Evolutionary conservation across 148 eudicot species (phyloP).

Genomic region (Chenopodium berlandieri): DNA sequence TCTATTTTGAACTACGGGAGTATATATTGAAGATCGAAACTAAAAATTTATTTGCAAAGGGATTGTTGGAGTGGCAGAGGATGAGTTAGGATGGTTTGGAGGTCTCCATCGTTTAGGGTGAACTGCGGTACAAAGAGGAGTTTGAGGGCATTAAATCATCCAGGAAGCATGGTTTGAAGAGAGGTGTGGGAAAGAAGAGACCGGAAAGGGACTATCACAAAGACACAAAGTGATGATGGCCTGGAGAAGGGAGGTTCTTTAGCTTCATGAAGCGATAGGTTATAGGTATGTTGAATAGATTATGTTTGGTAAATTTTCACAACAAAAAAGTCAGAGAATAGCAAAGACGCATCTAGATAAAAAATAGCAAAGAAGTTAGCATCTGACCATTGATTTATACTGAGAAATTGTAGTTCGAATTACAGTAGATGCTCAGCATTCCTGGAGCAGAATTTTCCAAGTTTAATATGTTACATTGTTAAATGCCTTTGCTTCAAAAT

Average conservation of each 20-base stretch:
- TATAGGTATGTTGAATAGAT: background rate
- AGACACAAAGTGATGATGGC: background rate
- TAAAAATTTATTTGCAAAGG: no score
- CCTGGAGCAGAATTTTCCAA: background rate
- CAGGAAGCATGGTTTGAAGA: background rate
- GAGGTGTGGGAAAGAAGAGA: background rate
- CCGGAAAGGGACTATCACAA: background rate
- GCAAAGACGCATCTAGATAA: background rate
- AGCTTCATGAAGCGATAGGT: background rate
- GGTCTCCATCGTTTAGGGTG: no score
- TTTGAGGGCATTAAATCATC: no score
- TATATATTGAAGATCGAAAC: no score
- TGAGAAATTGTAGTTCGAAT: background rate
- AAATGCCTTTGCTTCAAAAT: no score
- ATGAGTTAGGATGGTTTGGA: no score
- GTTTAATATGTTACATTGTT: no score
- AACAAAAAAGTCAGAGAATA: background rate
- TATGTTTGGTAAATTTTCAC: background rate
- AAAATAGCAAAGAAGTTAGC: background rate
- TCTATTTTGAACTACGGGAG: no score
- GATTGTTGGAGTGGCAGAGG: no score
- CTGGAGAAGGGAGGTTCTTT: background rate
- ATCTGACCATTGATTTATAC: no score
- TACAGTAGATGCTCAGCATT: background rate
- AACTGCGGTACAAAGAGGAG: no score